Conservation (phyloP, 768 basidiomycete species). For the Serendipita vermifera region DNA sequence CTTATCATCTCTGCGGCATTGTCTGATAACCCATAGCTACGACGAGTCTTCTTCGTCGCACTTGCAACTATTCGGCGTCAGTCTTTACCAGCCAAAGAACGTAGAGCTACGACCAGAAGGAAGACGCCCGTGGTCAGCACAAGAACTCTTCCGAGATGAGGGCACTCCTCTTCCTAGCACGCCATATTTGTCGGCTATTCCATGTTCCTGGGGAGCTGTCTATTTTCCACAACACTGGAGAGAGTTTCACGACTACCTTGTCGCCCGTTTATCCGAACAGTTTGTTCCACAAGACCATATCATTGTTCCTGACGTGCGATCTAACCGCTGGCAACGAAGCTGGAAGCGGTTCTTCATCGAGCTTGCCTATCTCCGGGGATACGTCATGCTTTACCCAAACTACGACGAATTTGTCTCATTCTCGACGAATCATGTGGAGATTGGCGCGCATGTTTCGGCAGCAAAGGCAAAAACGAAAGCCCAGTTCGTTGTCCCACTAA, state of each 20-base stretch:
- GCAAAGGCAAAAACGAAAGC: conserved; percentile 42
- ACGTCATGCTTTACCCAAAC: conserved; percentile 85
- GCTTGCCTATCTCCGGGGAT: conserved; percentile 64
- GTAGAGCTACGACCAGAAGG: conserved; percentile 59
- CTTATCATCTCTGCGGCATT: not conserved
- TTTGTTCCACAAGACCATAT: conserved; percentile 26
- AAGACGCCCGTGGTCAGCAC: conserved; percentile 54
- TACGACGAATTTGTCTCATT: conserved; percentile 55
- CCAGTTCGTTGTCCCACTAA: conserved; percentile 57
- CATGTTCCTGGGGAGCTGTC: conserved; percentile 84
- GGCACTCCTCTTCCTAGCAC: conserved; percentile 34
- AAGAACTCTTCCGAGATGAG: conserved; percentile 36
- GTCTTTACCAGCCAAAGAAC: conserved; percentile 76
- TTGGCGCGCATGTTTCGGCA: conserved; percentile 63
- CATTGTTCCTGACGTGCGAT: conserved; percentile 64
- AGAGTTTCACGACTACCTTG: conserved; percentile 70
- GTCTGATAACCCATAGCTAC: conserved; percentile 35
- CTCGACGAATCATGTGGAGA: conserved; percentile 84
- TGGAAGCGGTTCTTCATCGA: conserved; percentile 92
- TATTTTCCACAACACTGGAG: conserved; percentile 86
- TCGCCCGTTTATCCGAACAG: conserved; percentile 51
- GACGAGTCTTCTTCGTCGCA: conserved; percentile 31
- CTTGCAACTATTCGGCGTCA: conserved; percentile 57
- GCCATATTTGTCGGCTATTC: conserved; percentile 76
- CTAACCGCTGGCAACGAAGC: conserved; percentile 65